Base-by-base conservation (phyloP, 495 filamentous ascomycete species). In the Aspergillus kassunensis region DNA sequence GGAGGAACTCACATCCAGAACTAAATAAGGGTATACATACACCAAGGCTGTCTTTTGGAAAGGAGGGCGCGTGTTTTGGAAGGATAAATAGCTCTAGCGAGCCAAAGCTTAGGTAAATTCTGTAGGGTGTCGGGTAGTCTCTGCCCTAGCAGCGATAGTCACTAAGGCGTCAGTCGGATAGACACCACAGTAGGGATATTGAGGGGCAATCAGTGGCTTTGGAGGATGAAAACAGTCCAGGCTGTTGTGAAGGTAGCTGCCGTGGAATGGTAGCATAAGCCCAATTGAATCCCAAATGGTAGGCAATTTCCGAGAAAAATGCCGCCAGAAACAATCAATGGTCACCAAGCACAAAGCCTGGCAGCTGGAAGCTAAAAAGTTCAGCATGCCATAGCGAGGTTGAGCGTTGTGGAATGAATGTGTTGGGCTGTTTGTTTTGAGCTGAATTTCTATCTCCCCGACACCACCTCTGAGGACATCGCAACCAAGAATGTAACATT, bases 341-440 rank as follows among this genome's bases (percentile, higher is more conserved):
- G 21, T 35, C 36, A 50, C 49, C 9, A 19, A 33, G 44, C 23
- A 25, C 27, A 36, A 18, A 42, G 20, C 12, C 11, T 2, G 43
- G 25, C 19, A 16, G 13, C 36, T 13, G 21, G n/a, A n/a, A n/a
- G 30, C 16, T 23, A 15, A 23, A 29, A 43, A 12, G n/a, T n/a
- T 44, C 12, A 35, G 43, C 54, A 61, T 61, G 30, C 58, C 54
- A 27, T 44, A 34, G 44, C 10, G 24, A 49, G 47, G 43, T 51
- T 24, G 31, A 50, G 16, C 13, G 19, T 6, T 34, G 51, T 53
- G 59, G 59, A 61, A 61, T 61, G 58, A 18, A 23, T 4, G 19
- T 27, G 24, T 46, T 56, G 49, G 31, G 15, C 15, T 58, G 55
- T 61, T 57, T 61, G 51, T 61, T 57, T 54, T 49, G 36, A 30